A percentile compares a stretch with the other conserved stretches of the same genome.
Conservation (phyloP, 129 eudicot species). For the Deinandra increscens region DNA sequence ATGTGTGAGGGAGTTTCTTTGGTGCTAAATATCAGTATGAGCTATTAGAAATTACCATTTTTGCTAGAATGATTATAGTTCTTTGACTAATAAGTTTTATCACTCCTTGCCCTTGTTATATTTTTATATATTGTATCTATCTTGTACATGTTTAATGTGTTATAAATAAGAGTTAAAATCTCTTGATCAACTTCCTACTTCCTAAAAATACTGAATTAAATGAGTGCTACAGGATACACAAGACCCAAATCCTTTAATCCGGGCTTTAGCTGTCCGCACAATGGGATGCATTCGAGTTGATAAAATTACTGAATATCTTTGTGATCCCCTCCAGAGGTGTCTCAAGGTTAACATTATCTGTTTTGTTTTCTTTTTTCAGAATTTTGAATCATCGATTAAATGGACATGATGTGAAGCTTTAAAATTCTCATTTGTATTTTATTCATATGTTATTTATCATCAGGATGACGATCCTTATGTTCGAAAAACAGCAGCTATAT, state of each 20-base stretch:
- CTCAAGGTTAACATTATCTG: conserved; percentile 60
- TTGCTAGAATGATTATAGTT: background rate
- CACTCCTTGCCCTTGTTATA: background rate
- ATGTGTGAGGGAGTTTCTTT: no score
- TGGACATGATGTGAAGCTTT: background rate
- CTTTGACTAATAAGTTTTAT: background rate
- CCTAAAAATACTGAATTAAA: background rate
- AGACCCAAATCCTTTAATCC: conserved; percentile 97
- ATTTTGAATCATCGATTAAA: background rate
- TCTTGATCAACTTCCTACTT: background rate
- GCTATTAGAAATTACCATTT: no score
- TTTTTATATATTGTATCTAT: background rate
- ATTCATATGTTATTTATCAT: conserved; percentile 14
- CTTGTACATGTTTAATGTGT: background rate
- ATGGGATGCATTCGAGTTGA: conserved; percentile 99
- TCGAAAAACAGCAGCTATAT: conserved; percentile 97
- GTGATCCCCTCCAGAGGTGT: conserved; percentile 98
- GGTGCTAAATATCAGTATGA: no score
- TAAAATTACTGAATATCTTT: conserved; percentile 93
- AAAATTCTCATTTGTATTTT: background rate
- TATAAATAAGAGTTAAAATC: background rate
- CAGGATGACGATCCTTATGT: conserved; percentile 99
- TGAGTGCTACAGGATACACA: conserved; percentile 80
- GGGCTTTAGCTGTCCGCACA: conserved; percentile 98
- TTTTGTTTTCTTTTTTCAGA: background rate